Conservation (phyloP, 164 flowering plant genomes). For the Nymphaea colorata region DNA sequence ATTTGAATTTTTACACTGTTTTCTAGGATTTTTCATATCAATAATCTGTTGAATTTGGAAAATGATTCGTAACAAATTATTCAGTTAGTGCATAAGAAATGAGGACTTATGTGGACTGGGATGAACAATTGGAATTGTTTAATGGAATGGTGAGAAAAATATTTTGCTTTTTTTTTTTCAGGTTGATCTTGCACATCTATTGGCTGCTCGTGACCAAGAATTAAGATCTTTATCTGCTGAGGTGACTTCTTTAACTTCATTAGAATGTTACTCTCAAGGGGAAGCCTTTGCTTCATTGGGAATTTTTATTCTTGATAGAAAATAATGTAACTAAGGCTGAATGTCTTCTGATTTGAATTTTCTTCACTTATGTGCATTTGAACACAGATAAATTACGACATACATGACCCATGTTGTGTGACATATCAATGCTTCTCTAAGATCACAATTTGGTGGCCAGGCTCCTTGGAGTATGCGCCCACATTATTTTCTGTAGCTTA, state of each 20-base stretch:
- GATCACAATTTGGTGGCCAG: too few species aligned
- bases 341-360: neutral
- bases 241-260: conserved; percentile 29
- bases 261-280: neutral
- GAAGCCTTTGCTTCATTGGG: neutral
- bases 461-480: too few species aligned
- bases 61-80: too few species aligned
- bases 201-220: conserved; percentile 98
- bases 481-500: too few species aligned
- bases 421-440: too few species aligned
- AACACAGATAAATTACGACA: neutral
- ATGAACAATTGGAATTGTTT: neutral
- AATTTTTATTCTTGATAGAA: neutral
- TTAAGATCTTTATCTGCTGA: conserved; percentile 88
- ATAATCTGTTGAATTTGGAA: too few species aligned
- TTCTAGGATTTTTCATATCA: too few species aligned
- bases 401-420: neutral
- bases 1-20: too few species aligned
- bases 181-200: conserved; percentile 97
- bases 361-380: neutral
- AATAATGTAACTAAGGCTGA: neutral
- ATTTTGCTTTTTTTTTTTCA: conserved; percentile 18
- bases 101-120: too few species aligned
- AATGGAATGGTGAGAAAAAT: neutral
- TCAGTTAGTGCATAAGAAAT: too few species aligned